Percentiles rank a stretch among this genome's conserved stretches.
phyloP scores from a whole-genome alignment of 192 early-diverging fungal genomes.

The Anaeromyces robustus region DNA sequence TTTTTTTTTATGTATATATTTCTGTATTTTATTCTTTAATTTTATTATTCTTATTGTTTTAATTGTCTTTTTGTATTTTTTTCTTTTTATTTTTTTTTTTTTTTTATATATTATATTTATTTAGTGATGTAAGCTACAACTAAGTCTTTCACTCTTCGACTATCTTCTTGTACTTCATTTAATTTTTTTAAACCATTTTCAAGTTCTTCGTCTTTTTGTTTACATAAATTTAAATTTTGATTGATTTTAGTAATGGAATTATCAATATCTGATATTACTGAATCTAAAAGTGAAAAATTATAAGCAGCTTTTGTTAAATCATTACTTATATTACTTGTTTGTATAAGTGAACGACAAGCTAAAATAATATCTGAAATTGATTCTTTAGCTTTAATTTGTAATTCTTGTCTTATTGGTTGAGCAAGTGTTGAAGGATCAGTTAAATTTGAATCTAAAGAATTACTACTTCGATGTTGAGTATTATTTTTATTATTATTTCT shows the following conservation, averaged over 20 bases:
- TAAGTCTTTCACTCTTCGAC: background rate
- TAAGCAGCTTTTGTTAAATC: background rate
- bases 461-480: background rate
- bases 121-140: background rate
- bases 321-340: background rate
- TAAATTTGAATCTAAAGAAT: background rate
- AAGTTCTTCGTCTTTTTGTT: background rate
- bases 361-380: background rate
- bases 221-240: background rate
- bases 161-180: background rate
- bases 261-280: background rate
- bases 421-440: background rate
- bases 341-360: background rate
- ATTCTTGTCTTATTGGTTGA: background rate
- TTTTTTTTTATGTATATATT: too few species aligned
- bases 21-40: too few species aligned
- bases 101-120: background rate
- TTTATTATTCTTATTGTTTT: too few species aligned
- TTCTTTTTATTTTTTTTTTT: too few species aligned
- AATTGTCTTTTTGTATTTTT: too few species aligned
- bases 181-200: background rate
- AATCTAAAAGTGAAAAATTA: background rate
- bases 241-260: background rate
- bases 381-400: background rate
- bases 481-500: background rate